Evolutionary conservation across 129 eudicot genomes (phyloP), one percentile per base, ranked within the genome.

Genomic region (Ambrosia trifida): DNA sequence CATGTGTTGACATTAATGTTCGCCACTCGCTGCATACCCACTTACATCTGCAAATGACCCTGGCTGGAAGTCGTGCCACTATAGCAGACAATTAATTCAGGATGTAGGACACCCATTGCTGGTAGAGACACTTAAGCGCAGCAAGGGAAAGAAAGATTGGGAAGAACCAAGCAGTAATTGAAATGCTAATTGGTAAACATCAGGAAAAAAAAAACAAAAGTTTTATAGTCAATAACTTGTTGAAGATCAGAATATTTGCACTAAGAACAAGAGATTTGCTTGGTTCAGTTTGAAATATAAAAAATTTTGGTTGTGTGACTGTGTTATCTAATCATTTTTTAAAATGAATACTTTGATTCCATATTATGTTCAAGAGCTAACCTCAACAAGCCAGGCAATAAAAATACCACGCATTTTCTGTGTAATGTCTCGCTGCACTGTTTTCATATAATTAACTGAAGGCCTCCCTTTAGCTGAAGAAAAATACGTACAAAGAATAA

Each of bases 381-480:
- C 99, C 99, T 95, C 97, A 52, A 95, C 96, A 70, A 95, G 91
- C 99, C 99, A 95, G 69, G 90, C 99, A 76, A 90, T 79, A 61
- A 90, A 82, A 75, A 95, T 83, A 7, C 88, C 91, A 57, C 97
- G 87, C 97, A 95, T 95, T 74, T 75, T 72, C 33, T 80, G 80
- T 72, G 88, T 86, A 72, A 95, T 82, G 81, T 95, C 99, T 36
- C 68, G 72, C 68, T 95, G 99, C 85, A 95, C 78, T 61, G 64
- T 83, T 67, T 88, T 85, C 87, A 95, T 95, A 66, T 95, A 95
- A 79, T 83, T 80, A 75, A 51, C 66, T 35, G 78, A 82, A 77
- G 97, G 84, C 73, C 90, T 83, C 65, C 86, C 62, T 80, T 86
- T 52, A 95, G 88, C 99, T 95, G 91, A 75, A 40, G 69, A 77